Conservation (phyloP, 2,329 filamentous ascomycete species). For the Chaetomium sp. region DNA sequence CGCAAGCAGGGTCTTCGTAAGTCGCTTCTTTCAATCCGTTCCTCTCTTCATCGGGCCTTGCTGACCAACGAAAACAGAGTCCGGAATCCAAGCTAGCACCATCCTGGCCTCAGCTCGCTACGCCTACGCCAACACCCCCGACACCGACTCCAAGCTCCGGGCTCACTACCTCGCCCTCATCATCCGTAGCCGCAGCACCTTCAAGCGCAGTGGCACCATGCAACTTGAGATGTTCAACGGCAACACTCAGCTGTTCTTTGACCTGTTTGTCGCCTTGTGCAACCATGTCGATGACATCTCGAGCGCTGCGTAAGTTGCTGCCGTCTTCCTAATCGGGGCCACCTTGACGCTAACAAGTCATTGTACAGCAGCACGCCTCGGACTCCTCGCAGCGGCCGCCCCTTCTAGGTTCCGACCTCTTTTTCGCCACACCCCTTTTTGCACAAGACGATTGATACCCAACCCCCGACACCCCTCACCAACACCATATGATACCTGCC, state of each 20-base stretch:
- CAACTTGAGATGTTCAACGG: slow-evolving; percentile 91
- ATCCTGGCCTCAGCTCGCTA: slow-evolving; percentile 87
- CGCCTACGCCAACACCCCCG: slow-evolving; percentile 85
- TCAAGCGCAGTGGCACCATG: slow-evolving; percentile 94
- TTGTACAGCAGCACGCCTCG: slow-evolving; percentile 44
- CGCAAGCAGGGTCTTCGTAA: slow-evolving; percentile 84
- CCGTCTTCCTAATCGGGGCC: neutral
- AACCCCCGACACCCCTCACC: slow-evolving; percentile 17
- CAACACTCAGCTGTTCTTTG: slow-evolving; percentile 82
- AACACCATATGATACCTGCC: slow-evolving; percentile 26
- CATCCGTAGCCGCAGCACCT: slow-evolving; percentile 82
- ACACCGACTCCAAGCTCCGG: slow-evolving; percentile 85
- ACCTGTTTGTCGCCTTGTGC: slow-evolving; percentile 88
- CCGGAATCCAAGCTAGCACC: slow-evolving; percentile 79
- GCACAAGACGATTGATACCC: slow-evolving; percentile 23
- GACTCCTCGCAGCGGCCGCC: slow-evolving; percentile 52
- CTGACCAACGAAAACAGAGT: slow-evolving; percentile 50
- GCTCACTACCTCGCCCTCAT: slow-evolving; percentile 92
- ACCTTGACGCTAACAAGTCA: slow-evolving; percentile 21
- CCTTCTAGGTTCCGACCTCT: slow-evolving; percentile 37
- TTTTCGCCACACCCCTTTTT: slow-evolving; percentile 11
- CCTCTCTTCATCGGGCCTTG: neutral
- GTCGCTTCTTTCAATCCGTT: slow-evolving; percentile 32
- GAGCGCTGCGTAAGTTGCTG: slow-evolving; percentile 54
- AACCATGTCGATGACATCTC: slow-evolving; percentile 80